phyloP scores from a whole-genome alignment of 495 filamentous ascomycete species.

The Tuber magnatum region DNA sequence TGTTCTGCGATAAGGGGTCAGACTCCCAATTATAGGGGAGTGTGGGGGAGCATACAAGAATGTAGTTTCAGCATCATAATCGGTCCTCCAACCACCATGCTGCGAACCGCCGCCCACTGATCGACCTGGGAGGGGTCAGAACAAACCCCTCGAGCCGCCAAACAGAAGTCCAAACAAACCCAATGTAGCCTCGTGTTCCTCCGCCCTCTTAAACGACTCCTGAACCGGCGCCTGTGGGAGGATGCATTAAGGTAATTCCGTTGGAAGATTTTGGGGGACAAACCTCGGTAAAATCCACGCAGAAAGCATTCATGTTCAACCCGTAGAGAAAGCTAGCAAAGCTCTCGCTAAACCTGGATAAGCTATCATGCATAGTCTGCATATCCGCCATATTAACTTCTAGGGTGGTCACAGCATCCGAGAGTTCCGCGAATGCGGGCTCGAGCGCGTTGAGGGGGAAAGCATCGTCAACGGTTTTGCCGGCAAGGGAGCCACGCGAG shows the following conservation, averaged over 20 bases:
- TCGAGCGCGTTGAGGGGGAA: constrained; percentile 77
- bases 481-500: constrained; percentile 79
- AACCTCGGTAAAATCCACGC: constrained; percentile 96
- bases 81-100: constrained; percentile 26
- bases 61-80: constrained; percentile 64
- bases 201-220: constrained; percentile 66
- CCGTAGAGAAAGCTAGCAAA: constrained; percentile 94
- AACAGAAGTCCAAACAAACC: constrained; percentile 37
- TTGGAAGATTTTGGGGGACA: constrained; percentile 12
- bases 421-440: constrained; percentile 83
- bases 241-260: neutral
- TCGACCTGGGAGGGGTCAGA: constrained; percentile 21
- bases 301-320: constrained; percentile 97
- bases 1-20: constrained; percentile 54
- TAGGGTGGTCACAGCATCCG: constrained; percentile 88
- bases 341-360: constrained; percentile 89
- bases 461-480: constrained; percentile 54
- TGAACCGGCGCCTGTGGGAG: constrained; percentile 45
- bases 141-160: neutral
- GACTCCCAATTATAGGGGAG: neutral
- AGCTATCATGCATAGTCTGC: constrained; percentile 91
- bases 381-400: constrained; percentile 97
- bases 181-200: constrained; percentile 49
- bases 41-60: constrained; percentile 60
- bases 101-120: constrained; percentile 15